These are phyloP conservation scores for Arthrobotrys entomopaga DNA, from an alignment of 2,329 filamentous ascomycete species.

Conservation along the genomic window DNA sequence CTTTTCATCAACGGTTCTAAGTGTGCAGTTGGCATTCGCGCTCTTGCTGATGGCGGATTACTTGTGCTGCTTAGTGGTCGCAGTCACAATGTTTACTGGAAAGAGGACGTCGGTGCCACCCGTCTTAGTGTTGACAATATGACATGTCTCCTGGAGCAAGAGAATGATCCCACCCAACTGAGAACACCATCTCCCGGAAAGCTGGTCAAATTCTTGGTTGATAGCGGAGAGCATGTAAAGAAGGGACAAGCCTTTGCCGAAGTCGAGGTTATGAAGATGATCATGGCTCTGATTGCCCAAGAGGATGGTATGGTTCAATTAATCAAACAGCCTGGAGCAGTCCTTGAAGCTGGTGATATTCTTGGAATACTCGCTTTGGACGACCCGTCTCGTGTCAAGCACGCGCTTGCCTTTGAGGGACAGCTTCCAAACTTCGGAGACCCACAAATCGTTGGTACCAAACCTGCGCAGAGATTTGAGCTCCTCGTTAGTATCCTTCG, in stretches of 20 bases:
- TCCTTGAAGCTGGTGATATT: conserved; percentile 96
- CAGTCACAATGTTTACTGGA: conserved; percentile 99
- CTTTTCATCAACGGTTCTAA: conserved; percentile 99
- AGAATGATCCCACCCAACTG: conserved; percentile 98
- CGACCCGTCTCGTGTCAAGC: conserved; percentile 95
- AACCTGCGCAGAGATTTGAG: conserved; percentile 87
- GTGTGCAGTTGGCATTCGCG: conserved; percentile 89
- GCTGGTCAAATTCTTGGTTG: conserved; percentile 96
- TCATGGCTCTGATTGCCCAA: conserved; percentile 95
- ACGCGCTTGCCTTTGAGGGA: conserved; percentile 90
- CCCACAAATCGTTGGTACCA: conserved; percentile 86
- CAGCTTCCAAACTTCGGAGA: conserved; percentile 87
- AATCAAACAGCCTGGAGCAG: conserved; percentile 99
- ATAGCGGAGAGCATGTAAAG: conserved; percentile 91
- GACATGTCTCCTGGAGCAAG: conserved; percentile 96
- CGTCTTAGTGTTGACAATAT: conserved; percentile 97
- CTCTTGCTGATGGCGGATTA: conserved; percentile 91
- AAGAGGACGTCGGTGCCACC: conserved; percentile 95
- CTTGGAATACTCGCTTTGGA: conserved; percentile 96
- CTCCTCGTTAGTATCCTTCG: conserved; percentile 79
- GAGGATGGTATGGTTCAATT: conserved; percentile 97
- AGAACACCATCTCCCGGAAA: conserved; percentile 95
- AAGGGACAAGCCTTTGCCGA: conserved; percentile 94
- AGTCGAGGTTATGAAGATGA: conserved; percentile 99
- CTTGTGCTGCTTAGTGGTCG: conserved; percentile 89